Evolutionary conservation across 495 filamentous ascomycete genomes (phyloP).

Genomic region (Filosporella fistucella): DNA sequence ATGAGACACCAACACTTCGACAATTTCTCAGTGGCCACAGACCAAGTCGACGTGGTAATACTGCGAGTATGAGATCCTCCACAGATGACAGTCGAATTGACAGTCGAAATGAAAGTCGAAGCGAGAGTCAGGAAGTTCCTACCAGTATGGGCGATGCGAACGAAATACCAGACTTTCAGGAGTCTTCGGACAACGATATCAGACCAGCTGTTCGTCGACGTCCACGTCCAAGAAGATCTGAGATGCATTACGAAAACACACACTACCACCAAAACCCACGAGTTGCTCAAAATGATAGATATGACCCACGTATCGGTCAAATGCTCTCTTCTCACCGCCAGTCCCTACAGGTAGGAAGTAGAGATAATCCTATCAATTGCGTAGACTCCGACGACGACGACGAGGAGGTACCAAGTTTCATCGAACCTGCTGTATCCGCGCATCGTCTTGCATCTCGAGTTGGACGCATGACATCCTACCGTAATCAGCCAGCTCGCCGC

Average conservation of each 20-base stretch:
- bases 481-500: neutral
- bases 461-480: constrained; percentile 8
- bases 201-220: constrained; percentile 16
- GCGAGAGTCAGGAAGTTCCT: neutral
- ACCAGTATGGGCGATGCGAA: constrained; percentile 15
- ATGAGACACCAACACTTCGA: no score
- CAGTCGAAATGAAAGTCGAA: neutral
- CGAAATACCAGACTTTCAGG: constrained; percentile 16
- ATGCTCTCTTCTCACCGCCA: constrained; percentile 24
- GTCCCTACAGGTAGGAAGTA: neutral
- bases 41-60: no score
- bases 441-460: constrained; percentile 7
- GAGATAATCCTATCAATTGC: constrained; percentile 1
- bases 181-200: constrained; percentile 17
- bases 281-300: constrained; percentile 7
- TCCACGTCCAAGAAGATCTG: neutral
- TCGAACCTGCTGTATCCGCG: constrained; percentile 2
- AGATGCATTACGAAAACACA: no score
- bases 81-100: constrained; percentile 6
- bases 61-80: no score
- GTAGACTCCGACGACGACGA: constrained; percentile 12
- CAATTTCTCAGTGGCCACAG: no score
- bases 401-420: no score
- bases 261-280: constrained; percentile 1
- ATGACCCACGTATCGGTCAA: constrained; percentile 21